Conservation (phyloP, 2,329 filamentous ascomycete species). For the Colletotrichum cuscutae region DNA sequence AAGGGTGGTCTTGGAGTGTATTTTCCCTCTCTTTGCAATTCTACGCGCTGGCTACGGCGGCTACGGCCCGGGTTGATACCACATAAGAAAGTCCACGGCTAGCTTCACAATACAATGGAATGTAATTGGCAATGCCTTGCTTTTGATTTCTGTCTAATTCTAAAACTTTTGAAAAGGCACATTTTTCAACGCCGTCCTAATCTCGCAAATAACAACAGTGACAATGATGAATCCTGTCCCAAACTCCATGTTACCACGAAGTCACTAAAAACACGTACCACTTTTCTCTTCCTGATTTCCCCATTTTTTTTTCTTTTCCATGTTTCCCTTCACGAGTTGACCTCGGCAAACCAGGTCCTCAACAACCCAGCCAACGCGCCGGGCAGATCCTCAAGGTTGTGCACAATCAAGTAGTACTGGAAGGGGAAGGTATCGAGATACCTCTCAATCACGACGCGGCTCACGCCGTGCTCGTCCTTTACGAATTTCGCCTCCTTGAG, state of each 20-base stretch:
- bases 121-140: neutral
- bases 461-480: conserved; percentile 67
- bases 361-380: conserved; percentile 86
- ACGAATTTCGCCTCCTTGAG: conserved; percentile 88
- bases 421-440: conserved; percentile 98
- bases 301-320: neutral
- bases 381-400: conserved; percentile 90
- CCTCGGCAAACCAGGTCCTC: conserved; percentile 93
- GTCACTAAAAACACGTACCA: neutral
- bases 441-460: conserved; percentile 82
- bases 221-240: neutral
- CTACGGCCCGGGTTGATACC: conserved; percentile 33
- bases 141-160: neutral
- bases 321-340: conserved; percentile 53
- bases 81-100: conserved; percentile 6
- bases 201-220: neutral
- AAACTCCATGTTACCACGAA: neutral
- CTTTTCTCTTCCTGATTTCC: neutral
- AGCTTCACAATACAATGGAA: conserved; percentile 1
- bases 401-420: conserved; percentile 94
- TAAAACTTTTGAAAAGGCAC: neutral
- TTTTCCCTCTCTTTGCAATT: conserved; percentile 18
- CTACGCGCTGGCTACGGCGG: conserved; percentile 9
- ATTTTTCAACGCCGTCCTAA: neutral
- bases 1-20: conserved; percentile 6